Percentiles rank a stretch among this genome's conserved stretches.
phyloP scores from a whole-genome alignment of 768 basidiomycete genomes.

The Termitomyces sp. region DNA sequence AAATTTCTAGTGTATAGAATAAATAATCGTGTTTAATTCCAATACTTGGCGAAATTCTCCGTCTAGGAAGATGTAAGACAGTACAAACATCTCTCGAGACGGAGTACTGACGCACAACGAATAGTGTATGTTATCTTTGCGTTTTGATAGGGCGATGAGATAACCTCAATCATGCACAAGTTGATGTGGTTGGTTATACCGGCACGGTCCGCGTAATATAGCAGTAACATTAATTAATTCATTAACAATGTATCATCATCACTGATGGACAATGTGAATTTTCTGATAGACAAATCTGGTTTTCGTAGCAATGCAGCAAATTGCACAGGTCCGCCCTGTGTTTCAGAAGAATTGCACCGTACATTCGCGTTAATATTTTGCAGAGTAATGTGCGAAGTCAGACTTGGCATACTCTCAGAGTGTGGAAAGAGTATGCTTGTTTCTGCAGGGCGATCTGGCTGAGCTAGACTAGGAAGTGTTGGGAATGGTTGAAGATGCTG shows the following conservation, averaged over 20 bases:
- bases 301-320: slow-evolving; percentile 4
- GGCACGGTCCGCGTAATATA: too few species aligned
- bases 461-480: not conserved
- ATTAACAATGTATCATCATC: not conserved
- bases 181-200: not conserved
- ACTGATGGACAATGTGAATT: slow-evolving; percentile 8
- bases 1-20: not conserved
- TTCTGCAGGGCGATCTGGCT: not conserved
- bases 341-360: not conserved
- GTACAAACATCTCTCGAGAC: not conserved
- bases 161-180: not conserved
- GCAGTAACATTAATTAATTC: not conserved
- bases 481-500: slow-evolving; percentile 44
- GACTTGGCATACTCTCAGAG: slow-evolving; percentile 1
- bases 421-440: not conserved
- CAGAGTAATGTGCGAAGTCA: slow-evolving; percentile 17
- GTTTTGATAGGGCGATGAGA: not conserved
- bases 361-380: not conserved
- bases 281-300: not conserved
- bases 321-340: not conserved
- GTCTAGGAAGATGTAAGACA: too few species aligned
- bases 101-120: not conserved
- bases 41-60: not conserved
- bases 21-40: too few species aligned
- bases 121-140: not conserved